Evolutionary conservation across 352 stramenopile species (phyloP), one percentile per base, ranked within the genome.

Genomic region (Phytophthora tubulina): DNA sequence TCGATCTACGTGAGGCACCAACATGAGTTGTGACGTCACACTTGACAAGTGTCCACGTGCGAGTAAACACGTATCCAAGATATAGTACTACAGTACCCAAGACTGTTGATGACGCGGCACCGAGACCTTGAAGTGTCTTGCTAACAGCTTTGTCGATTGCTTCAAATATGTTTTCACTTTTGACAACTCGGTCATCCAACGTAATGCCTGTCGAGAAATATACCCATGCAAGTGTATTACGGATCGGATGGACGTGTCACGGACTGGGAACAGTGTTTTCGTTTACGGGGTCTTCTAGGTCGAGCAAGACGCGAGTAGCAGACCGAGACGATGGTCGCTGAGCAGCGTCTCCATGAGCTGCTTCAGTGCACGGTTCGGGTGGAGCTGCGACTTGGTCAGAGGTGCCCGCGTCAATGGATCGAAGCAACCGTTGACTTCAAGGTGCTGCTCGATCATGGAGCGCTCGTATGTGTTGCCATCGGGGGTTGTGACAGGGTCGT

Each of bases 381-480:
- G 86, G 14, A 94, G 64, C 51, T 90, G 81, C 27, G 67, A 70
- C 57, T 89, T 89, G 17, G 75, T 84, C 32, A 94, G 42, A n/a
- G 81, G 78, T 5, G 78, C 69, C 21, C 82, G 75, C 3, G 86
- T 92, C 59, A 92, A 78, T 21, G 86, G 86, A 63, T 94, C 86
- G 45, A 92, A 94, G 31, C 86, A 81, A 53, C 86, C 86, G 63
- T 94, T 94, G 6, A 91, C 74, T 41, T 85, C 79, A 10, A 94
- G 67, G 52, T 94, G 86, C 27, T 82, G 78, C 52, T 94, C 84
- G 41, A 94, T 94, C 86, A 94, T 92, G 2, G 84, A 79, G 36
- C 86, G 86, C 41, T 94, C 86, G 64, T 91, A 94, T 45, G 86
- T 89, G 63, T 90, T 85, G n/a, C 86, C 86, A 15, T 86, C 86